These are phyloP conservation scores for Calonectria naviculata DNA, from an alignment of 2,329 filamentous ascomycete species.

Conservation along the genomic window DNA sequence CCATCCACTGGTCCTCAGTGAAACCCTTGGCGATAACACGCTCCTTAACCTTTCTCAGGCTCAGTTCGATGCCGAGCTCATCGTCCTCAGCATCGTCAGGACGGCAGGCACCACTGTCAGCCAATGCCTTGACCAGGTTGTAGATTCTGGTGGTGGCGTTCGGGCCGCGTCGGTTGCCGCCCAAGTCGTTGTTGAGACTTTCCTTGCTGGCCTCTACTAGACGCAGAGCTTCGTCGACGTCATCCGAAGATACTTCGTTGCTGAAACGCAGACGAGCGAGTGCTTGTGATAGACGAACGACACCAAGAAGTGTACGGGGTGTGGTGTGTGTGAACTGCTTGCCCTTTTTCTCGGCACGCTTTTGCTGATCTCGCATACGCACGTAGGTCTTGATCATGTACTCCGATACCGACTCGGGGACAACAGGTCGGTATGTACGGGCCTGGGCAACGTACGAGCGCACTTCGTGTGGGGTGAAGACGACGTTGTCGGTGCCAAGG, in stretches of 20 bases:
- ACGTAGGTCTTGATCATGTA: slow-evolving; percentile 99
- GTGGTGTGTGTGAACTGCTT: slow-evolving; percentile 96
- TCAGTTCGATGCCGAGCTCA: slow-evolving; percentile 74
- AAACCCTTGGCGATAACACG: slow-evolving; percentile 96
- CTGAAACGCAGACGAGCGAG: slow-evolving; percentile 92
- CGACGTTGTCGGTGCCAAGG: slow-evolving; percentile 66
- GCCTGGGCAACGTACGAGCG: slow-evolving; percentile 96
- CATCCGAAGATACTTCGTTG: slow-evolving; percentile 85
- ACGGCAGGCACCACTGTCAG: slow-evolving; percentile 86
- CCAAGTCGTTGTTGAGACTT: slow-evolving; percentile 80
- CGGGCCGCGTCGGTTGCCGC: slow-evolving; percentile 70
- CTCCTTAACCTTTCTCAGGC: slow-evolving; percentile 88
- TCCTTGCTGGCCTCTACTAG: slow-evolving; percentile 95
- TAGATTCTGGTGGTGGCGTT: slow-evolving; percentile 93
- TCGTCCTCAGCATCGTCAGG: slow-evolving; percentile 73
- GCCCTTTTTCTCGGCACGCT: slow-evolving; percentile 89
- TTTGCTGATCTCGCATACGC: slow-evolving; percentile 90
- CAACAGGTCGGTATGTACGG: slow-evolving; percentile 86
- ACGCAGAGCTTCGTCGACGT: slow-evolving; percentile 94
- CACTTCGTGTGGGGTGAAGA: slow-evolving; percentile 93
- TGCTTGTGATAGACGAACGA: slow-evolving; percentile 93
- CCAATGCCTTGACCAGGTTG: slow-evolving; percentile 89
- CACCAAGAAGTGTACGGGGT: slow-evolving; percentile 90
- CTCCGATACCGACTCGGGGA: slow-evolving; percentile 87
- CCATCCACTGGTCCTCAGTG: slow-evolving; percentile 91